Evolutionary conservation across 2,329 filamentous ascomycete genomes (phyloP).

Genomic region (Pseudopyricularia cyperi): DNA sequence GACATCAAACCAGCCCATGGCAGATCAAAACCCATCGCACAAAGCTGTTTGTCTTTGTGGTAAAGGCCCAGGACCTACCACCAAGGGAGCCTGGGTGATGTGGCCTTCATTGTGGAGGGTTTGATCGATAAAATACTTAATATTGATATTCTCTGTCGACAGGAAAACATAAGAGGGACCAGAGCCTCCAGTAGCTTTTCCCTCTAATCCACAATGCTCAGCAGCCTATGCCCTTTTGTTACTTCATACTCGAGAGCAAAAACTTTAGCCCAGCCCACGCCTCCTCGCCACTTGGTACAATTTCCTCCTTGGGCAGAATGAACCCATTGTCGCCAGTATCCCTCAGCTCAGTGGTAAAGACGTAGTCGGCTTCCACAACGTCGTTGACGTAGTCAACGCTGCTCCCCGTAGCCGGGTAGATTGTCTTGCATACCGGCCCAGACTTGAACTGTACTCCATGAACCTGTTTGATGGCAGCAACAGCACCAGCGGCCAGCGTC

Average conservation of each 20-base stretch:
- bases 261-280: conserved; percentile 42
- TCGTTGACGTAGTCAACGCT: conserved; percentile 32
- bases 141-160: no score
- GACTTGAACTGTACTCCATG: conserved; percentile 25
- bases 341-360: conserved; percentile 26
- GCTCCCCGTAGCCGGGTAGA: conserved; percentile 41
- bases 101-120: no score
- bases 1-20: no score
- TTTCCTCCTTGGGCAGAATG: conserved; percentile 27
- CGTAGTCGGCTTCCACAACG: conserved; percentile 25
- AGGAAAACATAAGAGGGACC: no score
- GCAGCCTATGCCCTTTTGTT: conserved; percentile 1
- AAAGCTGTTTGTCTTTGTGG: no score
- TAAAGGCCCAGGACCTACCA: no score
- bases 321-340: conserved; percentile 26
- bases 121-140: no score
- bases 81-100: no score
- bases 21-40: no score
- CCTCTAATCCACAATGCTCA: background rate
- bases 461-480: conserved; percentile 33
- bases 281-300: conserved; percentile 28
- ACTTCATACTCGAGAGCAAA: conserved; percentile 32
- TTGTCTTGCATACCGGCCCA: conserved; percentile 44
- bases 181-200: background rate
- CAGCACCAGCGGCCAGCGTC: conserved; percentile 31